These are phyloP conservation scores for Hydnum rufescens DNA, from an alignment of 768 basidiomycete species.

Conservation along the genomic window DNA sequence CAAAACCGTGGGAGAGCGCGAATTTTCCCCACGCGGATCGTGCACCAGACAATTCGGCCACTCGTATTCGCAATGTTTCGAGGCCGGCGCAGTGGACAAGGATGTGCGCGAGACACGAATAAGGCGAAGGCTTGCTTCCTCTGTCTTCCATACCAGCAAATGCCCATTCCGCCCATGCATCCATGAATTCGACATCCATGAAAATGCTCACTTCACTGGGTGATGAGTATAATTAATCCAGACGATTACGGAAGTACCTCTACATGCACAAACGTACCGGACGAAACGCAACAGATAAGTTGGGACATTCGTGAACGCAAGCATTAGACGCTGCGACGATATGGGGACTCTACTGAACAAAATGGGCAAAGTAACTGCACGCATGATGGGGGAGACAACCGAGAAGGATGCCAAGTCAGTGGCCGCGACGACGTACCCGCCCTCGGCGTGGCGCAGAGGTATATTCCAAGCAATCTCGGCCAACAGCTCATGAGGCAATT, in stretches of 20 bases:
- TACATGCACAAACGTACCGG: not conserved
- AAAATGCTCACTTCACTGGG: not conserved
- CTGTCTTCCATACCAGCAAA: not conserved
- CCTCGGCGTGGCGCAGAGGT: not conserved
- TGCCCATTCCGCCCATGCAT: not conserved
- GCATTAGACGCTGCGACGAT: not conserved
- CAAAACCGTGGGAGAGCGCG: not conserved
- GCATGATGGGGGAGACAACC: not conserved
- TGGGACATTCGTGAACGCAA: not conserved
- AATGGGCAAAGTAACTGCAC: not conserved
- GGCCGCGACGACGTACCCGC: not conserved
- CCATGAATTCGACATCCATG: not conserved
- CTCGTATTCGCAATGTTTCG: not conserved
- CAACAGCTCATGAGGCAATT: not conserved
- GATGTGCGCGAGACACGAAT: not conserved
- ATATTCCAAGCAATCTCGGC: not conserved
- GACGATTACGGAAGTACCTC: constrained; percentile 13
- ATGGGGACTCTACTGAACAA: not conserved
- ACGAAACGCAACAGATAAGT: not conserved
- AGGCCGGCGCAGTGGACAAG: not conserved
- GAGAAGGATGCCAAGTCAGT: not conserved
- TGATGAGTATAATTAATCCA: not conserved
- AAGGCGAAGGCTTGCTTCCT: not conserved
- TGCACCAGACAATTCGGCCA: not conserved
- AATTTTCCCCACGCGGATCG: not conserved